Conservation (phyloP, 306 rosid genomes). For the Trifolium dubium region DNA sequence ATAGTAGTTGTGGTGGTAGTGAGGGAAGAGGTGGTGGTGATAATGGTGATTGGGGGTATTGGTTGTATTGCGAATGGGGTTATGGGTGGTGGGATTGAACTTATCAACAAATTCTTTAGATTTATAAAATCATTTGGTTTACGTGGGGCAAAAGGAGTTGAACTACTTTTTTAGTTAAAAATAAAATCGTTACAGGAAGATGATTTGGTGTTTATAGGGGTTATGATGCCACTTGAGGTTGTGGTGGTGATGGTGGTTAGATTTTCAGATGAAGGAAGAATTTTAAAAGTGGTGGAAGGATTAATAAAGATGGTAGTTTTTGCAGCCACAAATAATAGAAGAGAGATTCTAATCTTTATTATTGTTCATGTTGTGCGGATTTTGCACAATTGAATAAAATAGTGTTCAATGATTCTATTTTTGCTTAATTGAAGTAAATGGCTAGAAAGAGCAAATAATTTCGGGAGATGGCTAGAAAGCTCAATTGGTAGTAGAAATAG, state of each 20-base stretch:
- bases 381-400: no score
- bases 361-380: neutral
- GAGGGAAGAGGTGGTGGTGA: neutral
- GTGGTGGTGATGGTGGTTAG: neutral
- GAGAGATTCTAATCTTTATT: constrained; percentile 72
- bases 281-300: neutral
- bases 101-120: constrained; percentile 46
- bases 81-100: neutral
- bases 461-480: no score
- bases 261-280: neutral
- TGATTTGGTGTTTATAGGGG: neutral
- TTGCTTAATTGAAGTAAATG: no score
- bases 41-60: neutral
- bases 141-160: neutral
- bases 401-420: no score
- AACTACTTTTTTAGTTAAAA: neutral
- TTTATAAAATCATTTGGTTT: constrained; percentile 54
- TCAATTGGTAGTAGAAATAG: no score
- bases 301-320: constrained; percentile 30
- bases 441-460: no score
- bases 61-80: neutral
- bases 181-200: neutral
- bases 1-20: no score
- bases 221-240: neutral
- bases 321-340: constrained; percentile 74